Evolutionary conservation across 1,139 yeast genomes (phyloP).

Genomic region (Yamadazyma sp.): DNA sequence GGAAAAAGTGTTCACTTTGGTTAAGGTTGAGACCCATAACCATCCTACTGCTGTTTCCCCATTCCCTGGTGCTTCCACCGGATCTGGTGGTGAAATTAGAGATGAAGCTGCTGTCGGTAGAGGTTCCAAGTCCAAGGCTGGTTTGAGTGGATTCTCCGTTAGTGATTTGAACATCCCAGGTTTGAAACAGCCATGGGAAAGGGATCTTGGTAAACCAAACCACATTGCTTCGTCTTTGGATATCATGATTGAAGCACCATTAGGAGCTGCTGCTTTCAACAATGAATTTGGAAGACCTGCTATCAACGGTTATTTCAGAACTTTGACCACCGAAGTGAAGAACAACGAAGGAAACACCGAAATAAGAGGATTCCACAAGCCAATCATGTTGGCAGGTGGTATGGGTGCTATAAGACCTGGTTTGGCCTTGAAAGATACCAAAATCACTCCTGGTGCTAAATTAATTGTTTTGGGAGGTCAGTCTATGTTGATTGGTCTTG

Average conservation of each 20-base stretch:
- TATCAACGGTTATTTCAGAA: constrained; percentile 94
- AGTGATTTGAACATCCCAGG: constrained; percentile 88
- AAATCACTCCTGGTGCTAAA: constrained; percentile 89
- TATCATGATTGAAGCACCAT: constrained; percentile 96
- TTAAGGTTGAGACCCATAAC: constrained; percentile 97
- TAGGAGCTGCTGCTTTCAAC: constrained; percentile 97
- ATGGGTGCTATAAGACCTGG: constrained; percentile 95
- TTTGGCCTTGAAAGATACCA: constrained; percentile 82
- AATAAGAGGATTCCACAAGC: constrained; percentile 96
- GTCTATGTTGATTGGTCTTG: constrained; percentile 97
- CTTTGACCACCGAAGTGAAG: constrained; percentile 77
- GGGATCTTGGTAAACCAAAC: constrained; percentile 78
- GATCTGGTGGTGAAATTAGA: constrained; percentile 99
- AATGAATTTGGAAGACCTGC: constrained; percentile 99
- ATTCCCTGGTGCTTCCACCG: constrained; percentile 99
- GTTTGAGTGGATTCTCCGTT: constrained; percentile 89
- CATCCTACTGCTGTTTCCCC: constrained; percentile 99
- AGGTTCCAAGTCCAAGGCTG: constrained; percentile 97
- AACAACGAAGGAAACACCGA: constrained; percentile 65
- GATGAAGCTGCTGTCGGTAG: constrained; percentile 99
- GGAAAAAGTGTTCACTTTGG: constrained; percentile 84
- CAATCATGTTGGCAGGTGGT: constrained; percentile 99
- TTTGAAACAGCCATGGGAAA: constrained; percentile 93
- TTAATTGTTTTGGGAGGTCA: constrained; percentile 97
- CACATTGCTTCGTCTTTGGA: constrained; percentile 93